Evolutionary conservation across 2,329 filamentous ascomycete genomes (phyloP).

Genomic region (Cytospora paraplurivora): DNA sequence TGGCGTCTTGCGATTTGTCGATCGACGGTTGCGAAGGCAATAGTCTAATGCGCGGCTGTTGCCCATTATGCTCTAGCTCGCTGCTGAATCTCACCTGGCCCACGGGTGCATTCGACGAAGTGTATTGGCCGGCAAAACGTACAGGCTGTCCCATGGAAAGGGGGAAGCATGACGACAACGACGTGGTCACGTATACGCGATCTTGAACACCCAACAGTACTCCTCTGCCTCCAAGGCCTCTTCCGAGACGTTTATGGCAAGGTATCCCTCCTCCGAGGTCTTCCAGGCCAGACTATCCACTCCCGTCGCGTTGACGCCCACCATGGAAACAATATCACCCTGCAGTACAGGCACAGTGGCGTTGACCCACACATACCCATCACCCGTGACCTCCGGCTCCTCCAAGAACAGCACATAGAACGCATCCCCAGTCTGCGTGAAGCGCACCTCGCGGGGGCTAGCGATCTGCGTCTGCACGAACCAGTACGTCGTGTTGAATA

Average conservation of each 20-base stretch:
- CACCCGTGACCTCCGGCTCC: constrained; percentile 36
- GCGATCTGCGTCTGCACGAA: constrained; percentile 46
- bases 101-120: no score
- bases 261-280: constrained; percentile 27
- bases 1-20: constrained; percentile 27
- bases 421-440: constrained; percentile 48
- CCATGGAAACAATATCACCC: constrained; percentile 47
- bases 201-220: constrained; percentile 48
- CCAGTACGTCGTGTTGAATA: constrained; percentile 61
- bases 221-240: constrained; percentile 37
- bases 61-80: constrained; percentile 7
- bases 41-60: constrained; percentile 21
- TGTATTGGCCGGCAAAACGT: constrained; percentile 3
- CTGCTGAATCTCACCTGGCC: constrained; percentile 11
- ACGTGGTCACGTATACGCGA: constrained; percentile 34
- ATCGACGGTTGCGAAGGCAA: constrained; percentile 14
- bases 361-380: constrained; percentile 41
- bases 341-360: constrained; percentile 45
- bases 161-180: background rate
- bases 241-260: constrained; percentile 39
- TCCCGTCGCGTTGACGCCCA: constrained; percentile 37
- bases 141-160: constrained; percentile 1
- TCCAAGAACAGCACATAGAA: constrained; percentile 49
- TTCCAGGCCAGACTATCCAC: constrained; percentile 15
- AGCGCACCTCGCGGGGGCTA: constrained; percentile 40